phyloP scores from a whole-genome alignment of 129 eudicot species.

The Chrysanthemum makinoi region DNA sequence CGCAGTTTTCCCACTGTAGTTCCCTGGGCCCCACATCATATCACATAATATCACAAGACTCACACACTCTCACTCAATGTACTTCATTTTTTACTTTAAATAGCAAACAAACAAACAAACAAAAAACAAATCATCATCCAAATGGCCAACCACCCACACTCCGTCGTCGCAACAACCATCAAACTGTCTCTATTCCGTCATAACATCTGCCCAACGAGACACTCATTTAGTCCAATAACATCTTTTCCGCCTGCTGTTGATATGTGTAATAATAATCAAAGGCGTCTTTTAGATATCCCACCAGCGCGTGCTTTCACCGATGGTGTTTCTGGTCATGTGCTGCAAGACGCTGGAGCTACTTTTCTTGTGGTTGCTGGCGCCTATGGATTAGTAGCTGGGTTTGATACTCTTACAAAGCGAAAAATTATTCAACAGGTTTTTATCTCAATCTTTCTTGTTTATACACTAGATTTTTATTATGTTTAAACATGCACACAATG shows the following conservation, averaged over 20 bases:
- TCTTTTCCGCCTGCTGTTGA: neutral
- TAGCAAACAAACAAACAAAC: too few relatives aligned
- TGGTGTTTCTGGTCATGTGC: conserved; percentile 27
- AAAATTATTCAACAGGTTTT: conserved; percentile 69
- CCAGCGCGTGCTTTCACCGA: conserved; percentile 23
- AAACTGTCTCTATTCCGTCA: conserved; percentile 16
- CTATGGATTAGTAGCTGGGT: conserved; percentile 64
- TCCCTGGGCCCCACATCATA: too few relatives aligned
- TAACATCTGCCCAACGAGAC: conserved; percentile 1
- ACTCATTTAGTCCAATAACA: neutral
- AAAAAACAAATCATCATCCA: too few relatives aligned
- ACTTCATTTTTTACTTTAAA: too few relatives aligned
- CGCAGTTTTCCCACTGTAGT: too few relatives aligned
- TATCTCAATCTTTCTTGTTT: conserved; percentile 13
- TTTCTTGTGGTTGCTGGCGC: conserved; percentile 59
- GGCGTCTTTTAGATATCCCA: conserved; percentile 16
- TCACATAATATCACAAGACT: too few relatives aligned
- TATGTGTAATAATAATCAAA: conserved; percentile 12
- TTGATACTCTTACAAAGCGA: conserved; percentile 63
- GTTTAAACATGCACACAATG: neutral
- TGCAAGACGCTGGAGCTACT: conserved; percentile 79
- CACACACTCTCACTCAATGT: too few relatives aligned
- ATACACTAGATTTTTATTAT: neutral
- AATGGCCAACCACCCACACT: conserved; percentile 22
- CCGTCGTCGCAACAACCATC: neutral